A percentile compares a stretch with the other conserved stretches of the same genome.
These are phyloP conservation scores for Claviceps sp. DNA, from an alignment of 2,329 filamentous ascomycete species.

Conservation along the genomic window DNA sequence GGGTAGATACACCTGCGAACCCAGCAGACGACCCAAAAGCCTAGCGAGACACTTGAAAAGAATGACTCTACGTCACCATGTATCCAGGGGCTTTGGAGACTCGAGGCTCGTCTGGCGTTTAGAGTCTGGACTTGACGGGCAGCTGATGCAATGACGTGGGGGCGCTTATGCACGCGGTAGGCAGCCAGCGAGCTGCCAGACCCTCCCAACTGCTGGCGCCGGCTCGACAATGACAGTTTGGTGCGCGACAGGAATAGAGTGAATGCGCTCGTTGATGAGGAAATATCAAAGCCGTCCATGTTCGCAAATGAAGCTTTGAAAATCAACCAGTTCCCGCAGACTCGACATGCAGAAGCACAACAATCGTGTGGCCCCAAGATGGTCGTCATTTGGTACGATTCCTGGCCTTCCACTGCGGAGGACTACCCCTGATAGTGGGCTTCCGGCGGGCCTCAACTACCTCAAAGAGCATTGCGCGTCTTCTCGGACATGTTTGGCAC, in stretches of 20 bases:
- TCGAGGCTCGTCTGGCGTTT: background rate
- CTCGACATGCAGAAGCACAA: background rate
- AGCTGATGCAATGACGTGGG: conserved; percentile 2
- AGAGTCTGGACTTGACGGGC: background rate
- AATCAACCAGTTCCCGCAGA: background rate
- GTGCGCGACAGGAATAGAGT: background rate
- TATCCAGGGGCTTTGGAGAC: background rate
- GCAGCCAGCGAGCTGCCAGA: background rate
- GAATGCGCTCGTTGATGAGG: background rate
- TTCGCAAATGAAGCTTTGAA: background rate
- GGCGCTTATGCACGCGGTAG: conserved; percentile 1
- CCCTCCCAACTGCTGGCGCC: background rate
- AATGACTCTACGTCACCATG: background rate
- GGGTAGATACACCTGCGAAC: conserved; percentile 2
- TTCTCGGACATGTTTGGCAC: background rate
- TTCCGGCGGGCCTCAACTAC: too few species aligned
- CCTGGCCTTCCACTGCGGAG: background rate
- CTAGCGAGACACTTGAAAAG: conserved; percentile 1
- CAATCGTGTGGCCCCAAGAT: background rate
- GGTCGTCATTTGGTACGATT: background rate
- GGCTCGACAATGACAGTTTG: conserved; percentile 1
- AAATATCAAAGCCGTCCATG: background rate
- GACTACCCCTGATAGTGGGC: background rate
- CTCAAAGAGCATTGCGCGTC: background rate
- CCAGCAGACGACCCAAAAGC: conserved; percentile 6